Base-by-base conservation (phyloP, 768 basidiomycete genomes). In the Pleurotus tuber-regium region DNA sequence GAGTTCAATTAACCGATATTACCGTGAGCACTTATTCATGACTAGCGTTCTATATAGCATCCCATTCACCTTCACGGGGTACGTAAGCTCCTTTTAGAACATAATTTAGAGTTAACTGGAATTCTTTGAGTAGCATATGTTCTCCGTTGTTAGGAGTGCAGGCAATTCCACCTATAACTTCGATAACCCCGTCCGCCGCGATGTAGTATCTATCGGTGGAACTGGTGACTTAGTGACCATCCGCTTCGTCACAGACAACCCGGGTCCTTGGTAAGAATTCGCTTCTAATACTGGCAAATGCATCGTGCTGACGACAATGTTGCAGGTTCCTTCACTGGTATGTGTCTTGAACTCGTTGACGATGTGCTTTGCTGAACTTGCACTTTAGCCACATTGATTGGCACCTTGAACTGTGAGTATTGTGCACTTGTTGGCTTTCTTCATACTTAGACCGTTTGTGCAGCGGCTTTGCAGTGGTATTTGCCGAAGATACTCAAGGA, bases 171-270 rank as follows among this genome's bases (percentile, higher is more conserved):
- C 31, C 0, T 70, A 72, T 51, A 76, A 76, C 54, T 73, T 68
- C 47, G 39, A 56, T 14, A 77, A 86, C 60, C 84, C 84, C 1
- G 72, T 78, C 9, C 48, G 67, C 70, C 66, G 83, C 47, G 84
- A 85, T 60, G 80, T 79, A 1, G 75, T 83, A 8, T 53, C 39
- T 18, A 47, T 54, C 11, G 62, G 72, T 59, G 21, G 31, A 10
- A 52, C 50, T 11, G 56, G 60, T 5, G 70, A 68, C 43, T 66
- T 71, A 8, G 74, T 76, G 12, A 76, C 74, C 2, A 62, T 84
- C 43, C 73, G 82, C 9, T 84, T 82, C 68, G 60, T 67, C 29
- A 82, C 83, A 5, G 80, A 86, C 59, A 85, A 84, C 63, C 68
- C 83, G 0, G 84, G 83, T 4, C 73, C 76, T 10, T 81, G 79